Evolutionary conservation across 768 basidiomycete genomes (phyloP).

Genomic region (Harrya chromipes): DNA sequence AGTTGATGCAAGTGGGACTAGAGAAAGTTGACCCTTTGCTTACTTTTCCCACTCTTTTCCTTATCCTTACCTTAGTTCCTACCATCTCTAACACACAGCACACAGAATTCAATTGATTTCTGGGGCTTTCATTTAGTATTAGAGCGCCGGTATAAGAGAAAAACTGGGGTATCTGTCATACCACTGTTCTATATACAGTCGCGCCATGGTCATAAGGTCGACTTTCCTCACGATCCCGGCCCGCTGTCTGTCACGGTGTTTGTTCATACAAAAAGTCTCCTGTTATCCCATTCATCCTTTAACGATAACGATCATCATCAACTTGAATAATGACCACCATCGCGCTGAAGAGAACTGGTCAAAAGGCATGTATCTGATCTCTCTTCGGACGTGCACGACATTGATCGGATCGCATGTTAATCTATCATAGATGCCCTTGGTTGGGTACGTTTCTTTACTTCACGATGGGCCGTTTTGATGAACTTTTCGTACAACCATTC

Average conservation of each 20-base stretch:
- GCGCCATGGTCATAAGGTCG: slow-evolving; percentile 27
- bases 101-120: too few relatives aligned
- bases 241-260: slow-evolving; percentile 9
- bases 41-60: too few relatives aligned
- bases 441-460: slow-evolving; percentile 45
- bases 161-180: too few relatives aligned
- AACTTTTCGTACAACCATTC: slow-evolving; percentile 1
- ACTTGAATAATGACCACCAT: slow-evolving; percentile 51
- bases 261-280: slow-evolving; percentile 7
- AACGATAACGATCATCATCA: slow-evolving; percentile 13
- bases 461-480: neutral
- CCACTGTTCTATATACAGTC: too few relatives aligned
- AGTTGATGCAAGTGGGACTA: too few relatives aligned
- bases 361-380: slow-evolving; percentile 41
- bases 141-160: too few relatives aligned
- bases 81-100: too few relatives aligned
- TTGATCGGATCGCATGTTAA: neutral
- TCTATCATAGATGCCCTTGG: slow-evolving; percentile 59
- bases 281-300: slow-evolving; percentile 4
- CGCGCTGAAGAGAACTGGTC: slow-evolving; percentile 55
- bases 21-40: too few relatives aligned
- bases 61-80: too few relatives aligned
- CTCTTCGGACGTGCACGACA: neutral
- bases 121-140: too few relatives aligned
- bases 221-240: slow-evolving; percentile 5